These are phyloP conservation scores for Thymus quinquecostatus DNA, from an alignment of 257 asterid genomes.

Conservation along the genomic window DNA sequence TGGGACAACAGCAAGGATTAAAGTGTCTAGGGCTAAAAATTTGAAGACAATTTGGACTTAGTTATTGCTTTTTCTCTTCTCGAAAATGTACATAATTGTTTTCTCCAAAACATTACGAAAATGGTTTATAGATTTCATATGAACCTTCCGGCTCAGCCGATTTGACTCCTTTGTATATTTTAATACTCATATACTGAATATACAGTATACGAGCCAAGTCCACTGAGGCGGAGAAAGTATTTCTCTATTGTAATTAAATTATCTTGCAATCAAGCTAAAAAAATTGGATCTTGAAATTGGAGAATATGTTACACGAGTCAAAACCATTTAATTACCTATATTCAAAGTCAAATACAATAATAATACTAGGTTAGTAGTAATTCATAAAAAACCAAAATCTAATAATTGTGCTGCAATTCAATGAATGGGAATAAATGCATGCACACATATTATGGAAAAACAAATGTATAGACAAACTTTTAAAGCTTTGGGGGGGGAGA, in stretches of 20 bases:
- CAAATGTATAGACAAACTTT: neutral
- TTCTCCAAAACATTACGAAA: neutral
- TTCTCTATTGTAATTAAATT: too few relatives aligned
- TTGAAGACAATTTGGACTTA: neutral
- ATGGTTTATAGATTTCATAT: neutral
- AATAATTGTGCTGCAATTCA: conserved; percentile 27
- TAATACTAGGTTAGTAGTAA: neutral
- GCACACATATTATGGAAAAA: neutral
- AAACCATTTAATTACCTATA: neutral
- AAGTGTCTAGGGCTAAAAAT: conserved; percentile 20
- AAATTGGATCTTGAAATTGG: neutral
- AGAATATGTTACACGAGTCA: neutral
- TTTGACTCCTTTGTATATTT: too few relatives aligned
- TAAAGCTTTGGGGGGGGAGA: neutral
- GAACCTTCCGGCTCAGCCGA: too few relatives aligned
- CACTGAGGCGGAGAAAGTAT: too few relatives aligned
- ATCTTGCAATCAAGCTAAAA: too few relatives aligned
- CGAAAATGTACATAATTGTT: conserved; percentile 8
- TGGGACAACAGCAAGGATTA: conserved; percentile 40
- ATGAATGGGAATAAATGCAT: conserved; percentile 39
- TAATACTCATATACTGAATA: too few relatives aligned
- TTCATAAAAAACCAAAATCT: neutral
- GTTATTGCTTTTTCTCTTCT: conserved; percentile 1
- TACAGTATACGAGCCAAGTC: too few relatives aligned
- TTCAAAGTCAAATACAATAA: conserved; percentile 11